Percentiles rank a stretch among this genome's conserved stretches.
Evolutionary conservation across 2,329 filamentous ascomycete genomes (phyloP).

Genomic region (Bipolaris oryzae): DNA sequence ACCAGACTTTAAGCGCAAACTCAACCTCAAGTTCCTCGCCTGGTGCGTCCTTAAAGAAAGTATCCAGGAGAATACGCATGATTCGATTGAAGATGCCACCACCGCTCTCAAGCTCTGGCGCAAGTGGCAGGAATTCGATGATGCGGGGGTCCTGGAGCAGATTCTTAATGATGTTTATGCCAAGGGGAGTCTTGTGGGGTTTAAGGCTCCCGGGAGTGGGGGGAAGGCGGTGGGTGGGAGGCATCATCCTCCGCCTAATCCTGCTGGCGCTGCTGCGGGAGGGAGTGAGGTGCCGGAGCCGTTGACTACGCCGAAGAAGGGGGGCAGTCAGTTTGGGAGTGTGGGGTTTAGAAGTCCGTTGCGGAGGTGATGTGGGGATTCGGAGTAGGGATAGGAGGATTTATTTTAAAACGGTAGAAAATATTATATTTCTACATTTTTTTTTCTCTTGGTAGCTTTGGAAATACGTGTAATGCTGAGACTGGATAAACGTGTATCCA

Average conservation of each 20-base stretch:
- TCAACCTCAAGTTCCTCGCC: conserved; percentile 88
- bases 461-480: too few species aligned
- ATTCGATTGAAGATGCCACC: conserved; percentile 92
- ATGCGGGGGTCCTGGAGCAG: conserved; percentile 80
- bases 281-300: conserved; percentile 63
- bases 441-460: too few species aligned
- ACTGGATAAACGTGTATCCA: too few species aligned
- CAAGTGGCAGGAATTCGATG: conserved; percentile 87
- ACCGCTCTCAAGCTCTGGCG: conserved; percentile 88
- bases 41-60: conserved; percentile 88
- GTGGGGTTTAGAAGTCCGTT: conserved; percentile 47
- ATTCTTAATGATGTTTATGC: conserved; percentile 88
- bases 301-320: conserved; percentile 59
- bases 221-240: conserved; percentile 13
- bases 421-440: too few species aligned
- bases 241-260: not conserved
- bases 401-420: too few species aligned
- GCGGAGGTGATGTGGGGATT: conserved; percentile 14
- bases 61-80: conserved; percentile 90
- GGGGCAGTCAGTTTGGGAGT: conserved; percentile 45
- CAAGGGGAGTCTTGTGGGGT: conserved; percentile 62
- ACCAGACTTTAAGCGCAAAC: conserved; percentile 77
- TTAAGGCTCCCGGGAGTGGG: conserved; percentile 43
- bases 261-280: not conserved
- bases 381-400: too few species aligned